Percentiles rank a stretch among this genome's conserved stretches.
phyloP scores from a whole-genome alignment of 495 filamentous ascomycete genomes.

The Neurospora intermedia region DNA sequence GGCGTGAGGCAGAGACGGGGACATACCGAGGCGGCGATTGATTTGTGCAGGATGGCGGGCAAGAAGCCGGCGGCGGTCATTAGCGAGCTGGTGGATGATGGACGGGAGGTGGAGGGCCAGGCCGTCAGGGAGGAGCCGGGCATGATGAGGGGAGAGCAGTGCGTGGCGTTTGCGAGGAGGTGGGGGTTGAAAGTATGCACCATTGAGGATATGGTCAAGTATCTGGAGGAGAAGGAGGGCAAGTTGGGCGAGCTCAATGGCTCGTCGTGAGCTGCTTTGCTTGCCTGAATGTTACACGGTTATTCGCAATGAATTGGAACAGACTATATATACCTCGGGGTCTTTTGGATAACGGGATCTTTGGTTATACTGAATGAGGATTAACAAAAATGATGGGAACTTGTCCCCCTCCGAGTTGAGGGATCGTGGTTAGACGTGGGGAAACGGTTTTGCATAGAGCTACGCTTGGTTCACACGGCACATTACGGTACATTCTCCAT shows the following conservation, averaged over 20 bases:
- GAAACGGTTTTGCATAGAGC: background rate
- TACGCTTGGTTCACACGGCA: background rate
- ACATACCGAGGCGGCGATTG: conserved; percentile 87
- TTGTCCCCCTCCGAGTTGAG: background rate
- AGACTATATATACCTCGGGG: background rate
- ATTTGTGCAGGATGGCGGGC: conserved; percentile 73
- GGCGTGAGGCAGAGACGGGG: conserved; percentile 70
- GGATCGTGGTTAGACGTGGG: background rate
- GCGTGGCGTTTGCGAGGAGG: conserved; percentile 73
- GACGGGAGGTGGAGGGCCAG: conserved; percentile 47
- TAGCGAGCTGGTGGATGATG: conserved; percentile 75
- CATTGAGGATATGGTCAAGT: conserved; percentile 77
- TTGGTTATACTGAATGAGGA: background rate
- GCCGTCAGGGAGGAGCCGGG: conserved; percentile 50
- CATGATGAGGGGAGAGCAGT: conserved; percentile 91
- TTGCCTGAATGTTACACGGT: background rate
- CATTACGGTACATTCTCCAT: background rate
- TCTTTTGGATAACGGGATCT: background rate
- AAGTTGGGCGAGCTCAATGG: conserved; percentile 33
- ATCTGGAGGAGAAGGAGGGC: conserved; percentile 59
- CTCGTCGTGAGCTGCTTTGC: conserved; percentile 6
- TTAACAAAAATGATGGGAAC: background rate
- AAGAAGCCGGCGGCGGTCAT: conserved; percentile 71
- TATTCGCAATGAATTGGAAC: background rate
- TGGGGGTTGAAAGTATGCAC: conserved; percentile 93